Base-by-base conservation (phyloP, 441 rosid genomes). In the Jatropha multifida region DNA sequence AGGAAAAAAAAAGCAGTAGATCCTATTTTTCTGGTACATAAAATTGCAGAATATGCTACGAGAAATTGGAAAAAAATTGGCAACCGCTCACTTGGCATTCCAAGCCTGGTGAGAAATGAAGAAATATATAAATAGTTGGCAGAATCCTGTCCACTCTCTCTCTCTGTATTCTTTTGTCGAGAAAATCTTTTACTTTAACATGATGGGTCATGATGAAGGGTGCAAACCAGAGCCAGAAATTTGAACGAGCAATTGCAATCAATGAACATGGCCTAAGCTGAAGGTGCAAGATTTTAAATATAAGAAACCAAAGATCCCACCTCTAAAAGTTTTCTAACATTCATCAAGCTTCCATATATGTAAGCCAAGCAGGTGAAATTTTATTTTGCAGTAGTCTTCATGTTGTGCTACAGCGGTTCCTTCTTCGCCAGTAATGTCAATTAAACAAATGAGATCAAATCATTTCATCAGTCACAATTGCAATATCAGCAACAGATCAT, bases 161-260 rank as follows among this genome's bases (percentile, higher is more conserved):
- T 62, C 38, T 61, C 14, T 48, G 9, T 44, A 44, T 32, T 61
- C 7, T 52, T 27, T 42, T 26, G 2, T 13, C 37, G 49, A n/a
- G n/a, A 14, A 65, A 70, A 76, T 65, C 59, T 74, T 71, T 76
- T 68, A 74, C 81, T 68, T 64, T 72, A 73, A 51, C 27, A 76
- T 75, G 12, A 82, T 49, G 46, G 78, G 79, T 13, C 71, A 52
- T 51, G 20, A n/a, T 20, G 54, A 26, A 23, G 18, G 14, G n/a
- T 18, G 41, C 0, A 38, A 76, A 49, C 10, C 20, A 58, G 74
- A 67, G 72, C 83, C 84, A 76, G 40, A 69, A 62, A 38, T 38
- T 74, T n/a, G 5, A 6, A 56, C 18, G 76, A 71, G 68, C 51
- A 27, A 51, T 75, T 63, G 4, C 82, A 27, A 15, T 74, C 81